phyloP scores from a whole-genome alignment of 73 alveolate genomes.

The Diophrys sp. region DNA sequence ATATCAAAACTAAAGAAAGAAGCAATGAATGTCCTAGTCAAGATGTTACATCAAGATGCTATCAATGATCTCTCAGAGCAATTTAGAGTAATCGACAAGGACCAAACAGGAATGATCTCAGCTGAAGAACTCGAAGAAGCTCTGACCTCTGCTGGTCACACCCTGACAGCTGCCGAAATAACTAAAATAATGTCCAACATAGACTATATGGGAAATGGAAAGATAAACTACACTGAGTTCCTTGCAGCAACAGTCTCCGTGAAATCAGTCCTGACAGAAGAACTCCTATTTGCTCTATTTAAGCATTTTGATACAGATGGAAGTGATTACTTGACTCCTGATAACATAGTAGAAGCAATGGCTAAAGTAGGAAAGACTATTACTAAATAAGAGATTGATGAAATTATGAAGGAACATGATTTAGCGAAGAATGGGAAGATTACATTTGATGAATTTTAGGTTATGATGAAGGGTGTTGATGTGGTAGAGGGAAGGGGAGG shows the following conservation, averaged over 20 bases:
- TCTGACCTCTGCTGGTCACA: constrained; percentile 13
- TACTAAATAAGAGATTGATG: constrained; percentile 57
- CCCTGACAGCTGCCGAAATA: constrained; percentile 34
- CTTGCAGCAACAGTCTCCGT: constrained; percentile 55
- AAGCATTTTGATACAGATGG: constrained; percentile 81
- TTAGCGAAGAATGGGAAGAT: constrained; percentile 73
- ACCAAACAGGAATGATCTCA: constrained; percentile 88
- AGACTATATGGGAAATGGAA: constrained; percentile 54
- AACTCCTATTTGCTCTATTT: constrained; percentile 74
- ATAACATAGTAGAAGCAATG: constrained; percentile 60
- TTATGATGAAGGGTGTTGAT: constrained; percentile 47
- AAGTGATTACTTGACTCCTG: constrained; percentile 68
- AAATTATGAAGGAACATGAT: constrained; percentile 64
- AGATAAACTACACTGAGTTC: constrained; percentile 60
- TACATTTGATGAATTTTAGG: constrained; percentile 73
- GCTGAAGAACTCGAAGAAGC: constrained; percentile 84
- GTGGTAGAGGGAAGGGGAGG: neutral
- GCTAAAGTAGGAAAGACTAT: constrained; percentile 58
- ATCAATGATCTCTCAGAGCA: constrained; percentile 73
- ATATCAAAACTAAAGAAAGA: constrained; percentile 66
- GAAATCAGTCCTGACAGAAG: constrained; percentile 55
- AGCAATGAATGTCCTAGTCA: constrained; percentile 63
- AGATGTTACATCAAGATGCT: constrained; percentile 68
- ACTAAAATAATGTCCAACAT: constrained; percentile 28
- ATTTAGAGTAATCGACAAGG: constrained; percentile 82